Evolutionary conservation across 495 filamentous ascomycete genomes (phyloP), one percentile per base, ranked within the genome.

Genomic region (Penicillium pancosmium): DNA sequence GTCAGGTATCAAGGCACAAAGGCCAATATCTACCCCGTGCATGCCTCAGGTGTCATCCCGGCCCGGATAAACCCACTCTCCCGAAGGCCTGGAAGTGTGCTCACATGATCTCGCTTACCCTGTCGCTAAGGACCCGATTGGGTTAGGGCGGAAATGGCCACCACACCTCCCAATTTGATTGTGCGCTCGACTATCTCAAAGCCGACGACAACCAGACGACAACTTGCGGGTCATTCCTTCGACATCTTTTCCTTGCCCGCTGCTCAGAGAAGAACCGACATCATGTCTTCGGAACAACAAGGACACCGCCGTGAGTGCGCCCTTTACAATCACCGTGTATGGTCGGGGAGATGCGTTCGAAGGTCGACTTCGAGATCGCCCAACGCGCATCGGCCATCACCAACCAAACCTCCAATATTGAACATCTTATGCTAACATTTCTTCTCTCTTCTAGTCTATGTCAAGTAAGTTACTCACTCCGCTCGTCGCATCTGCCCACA

Each of bases 251-350:
- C 70, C 72, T 76, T 73, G 73, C 74, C 75, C 71, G 74, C 72
- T 71, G 69, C 72, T 76, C 74, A 78, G 75, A 75, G 69, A 73
- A 72, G 64, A 70, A 66, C 72, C 69, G 79, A 79, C 86, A 90
- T 83, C 76, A 92, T 92, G 89, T 84, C 87, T 86, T 85, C 86
- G 70, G 88, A 89, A 86, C 78, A 89, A 86, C 78, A 87, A 68
- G 89, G 89, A 82, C 88, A 92, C 84, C 85, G 88, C 84, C 83
- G 90, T 92, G 81, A 90, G 89, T 87, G 59, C 59, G 59, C 60
- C 63, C 61, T 43, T 46, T 61, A 52, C 41, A 55, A 41, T 41
- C 33, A 16, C 34, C 41, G 19, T 41, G 36, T 38, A 38, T 60
- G 47, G 55, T 55, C 51, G 54, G 36, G 48, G 18, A 31, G 40